Evolutionary conservation across 352 stramenopile species (phyloP), one percentile per base, ranked within the genome.

Genomic region (Aphanomyces euteiches): DNA sequence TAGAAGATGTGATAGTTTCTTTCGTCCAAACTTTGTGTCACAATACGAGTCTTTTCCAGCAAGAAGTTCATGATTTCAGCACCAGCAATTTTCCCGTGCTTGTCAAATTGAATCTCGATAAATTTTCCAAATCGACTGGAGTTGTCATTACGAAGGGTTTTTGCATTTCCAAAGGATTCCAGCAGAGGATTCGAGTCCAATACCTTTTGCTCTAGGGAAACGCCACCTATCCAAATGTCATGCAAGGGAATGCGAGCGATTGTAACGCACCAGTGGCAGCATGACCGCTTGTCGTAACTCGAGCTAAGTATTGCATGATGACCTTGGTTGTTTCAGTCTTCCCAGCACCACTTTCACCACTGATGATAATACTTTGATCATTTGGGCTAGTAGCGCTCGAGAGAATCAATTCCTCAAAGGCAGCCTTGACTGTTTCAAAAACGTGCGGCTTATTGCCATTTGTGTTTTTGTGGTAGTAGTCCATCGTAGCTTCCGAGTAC

Each of bases 1-100:
- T 98, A 98, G 79, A 99, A 99, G 53, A 98, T 95, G 75, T 99
- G 95, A 79, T 98, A 99, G 77, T 98, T 98, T 28, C 95, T 82
- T 69, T 99, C 95, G 0, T 94, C 94, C 1, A 92, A 50, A 75
- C 83, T 95, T 66, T 95, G 90, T 47, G 85, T 93, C 28, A 95
- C 84, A 59, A 97, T 95, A 41, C 90, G 83, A 61, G 88, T 96
- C 77, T 96, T 97, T 75, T 97, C 90, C 17, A 97, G 74, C 40
- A 97, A 64, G 57, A 96, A 97, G 74, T 96, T 94, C 68, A 96
- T 88, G 69, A 97, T 96, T 75, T 94, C 85, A 17, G 86, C 87
- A 21, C 89, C 87, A 2, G 95, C 85, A 68, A 97, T 97, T 72
- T 92, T 95, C 56, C 90, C 90, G 54, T 95, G 87, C 69, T 94